Evolutionary conservation across 345 rosid genomes (phyloP), one percentile per base, ranked within the genome.

Genomic region (Gossypioides kirkii): DNA sequence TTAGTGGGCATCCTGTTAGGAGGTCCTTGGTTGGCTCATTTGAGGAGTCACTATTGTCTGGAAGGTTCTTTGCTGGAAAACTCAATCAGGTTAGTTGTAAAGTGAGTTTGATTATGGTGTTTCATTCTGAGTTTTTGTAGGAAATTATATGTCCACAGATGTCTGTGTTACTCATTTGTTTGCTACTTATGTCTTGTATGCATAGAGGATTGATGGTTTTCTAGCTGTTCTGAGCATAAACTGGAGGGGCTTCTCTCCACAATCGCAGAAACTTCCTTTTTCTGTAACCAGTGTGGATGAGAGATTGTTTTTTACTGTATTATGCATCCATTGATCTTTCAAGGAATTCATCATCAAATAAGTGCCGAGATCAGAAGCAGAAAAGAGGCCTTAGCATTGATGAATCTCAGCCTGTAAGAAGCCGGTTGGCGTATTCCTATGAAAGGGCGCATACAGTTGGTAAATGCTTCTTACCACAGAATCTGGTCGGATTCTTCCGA

Each of bases 371-470:
- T 74, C 91, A 83, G 75, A 91, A 85, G 67, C 67, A 83, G 75
- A 89, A 78, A 78, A 82, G 73, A 74, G 86, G 79, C 76, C 77
- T 61, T 61, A 76, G 79, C 22, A 84, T 75, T 79, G 84, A 86
- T 77, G 98, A 90, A 78, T 69, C 81, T 52, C 97, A 87, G 77
- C 74, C 83, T 77, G 77, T 87, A 58, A 86, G 84, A 84, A 91
- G 88, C 79, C 82, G 90, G 42, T 62, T 89, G 26, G 26, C 88
- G 93, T 69, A 81, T 91, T 55, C 97, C 98, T 49, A 85, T 91
- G 89, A 94, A 94, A 89, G 98, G 98, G 73, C 91, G 97, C 70
- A 85, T 94, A 73, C 97, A 94, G 77, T 82, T 91, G 93, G 97
- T 94, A 87, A 61, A 67, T 38, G 58, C 70, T 53, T 69, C 62